A percentile compares a stretch with the other conserved stretches of the same genome.
Evolutionary conservation across 345 rosid genomes (phyloP).

Genomic region (Ceriops zippeliana): DNA sequence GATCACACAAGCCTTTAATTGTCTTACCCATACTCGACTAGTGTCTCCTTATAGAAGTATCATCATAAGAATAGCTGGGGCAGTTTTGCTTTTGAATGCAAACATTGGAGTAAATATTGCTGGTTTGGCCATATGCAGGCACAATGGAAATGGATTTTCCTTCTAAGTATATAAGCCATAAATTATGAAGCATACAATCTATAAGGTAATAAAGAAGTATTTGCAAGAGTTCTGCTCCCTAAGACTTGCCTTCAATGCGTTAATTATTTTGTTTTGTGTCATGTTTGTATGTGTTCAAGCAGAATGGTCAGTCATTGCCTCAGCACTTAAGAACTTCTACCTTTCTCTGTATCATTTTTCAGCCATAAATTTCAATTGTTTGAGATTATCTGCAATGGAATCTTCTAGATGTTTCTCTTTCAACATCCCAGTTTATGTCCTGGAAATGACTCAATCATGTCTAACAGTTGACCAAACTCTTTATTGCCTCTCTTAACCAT

Average conservation of each 20-base stretch:
- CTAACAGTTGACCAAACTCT: too few species aligned
- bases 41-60: background rate
- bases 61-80: background rate
- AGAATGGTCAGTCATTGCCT: background rate
- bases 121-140: background rate
- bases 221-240: background rate
- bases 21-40: background rate
- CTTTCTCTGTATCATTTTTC: too few species aligned
- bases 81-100: background rate
- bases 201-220: background rate
- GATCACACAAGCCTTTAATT: background rate
- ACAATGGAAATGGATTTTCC: background rate
- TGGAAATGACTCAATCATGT: too few species aligned
- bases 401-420: too few species aligned
- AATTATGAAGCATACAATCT: background rate
- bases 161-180: background rate
- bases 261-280: background rate
- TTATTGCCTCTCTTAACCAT: too few species aligned
- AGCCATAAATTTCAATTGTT: too few species aligned
- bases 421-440: too few species aligned
- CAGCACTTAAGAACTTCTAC: background rate
- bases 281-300: background rate
- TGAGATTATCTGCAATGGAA: too few species aligned
- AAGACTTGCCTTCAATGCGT: background rate
- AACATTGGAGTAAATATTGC: background rate